Conservation (phyloP, 352 stramenopile species). For the Phytophthora fragariaefolia region DNA sequence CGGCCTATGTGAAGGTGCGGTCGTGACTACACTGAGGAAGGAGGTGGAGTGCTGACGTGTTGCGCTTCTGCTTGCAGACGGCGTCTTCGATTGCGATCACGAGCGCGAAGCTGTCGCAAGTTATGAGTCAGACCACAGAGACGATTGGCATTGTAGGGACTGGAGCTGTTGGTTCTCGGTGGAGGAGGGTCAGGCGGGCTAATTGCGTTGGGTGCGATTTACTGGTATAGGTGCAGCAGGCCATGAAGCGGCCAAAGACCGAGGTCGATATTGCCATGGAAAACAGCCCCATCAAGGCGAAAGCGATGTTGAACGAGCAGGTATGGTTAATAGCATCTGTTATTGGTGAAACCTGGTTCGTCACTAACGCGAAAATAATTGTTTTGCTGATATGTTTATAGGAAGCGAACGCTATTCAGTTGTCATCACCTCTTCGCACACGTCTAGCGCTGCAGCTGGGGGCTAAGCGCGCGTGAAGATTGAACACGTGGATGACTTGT, state of each 20-base stretch:
- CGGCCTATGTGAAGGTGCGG: conserved; percentile 61
- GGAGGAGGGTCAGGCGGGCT: too few species aligned
- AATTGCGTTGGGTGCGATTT: not conserved
- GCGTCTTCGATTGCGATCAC: conserved; percentile 61
- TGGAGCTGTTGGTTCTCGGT: not conserved
- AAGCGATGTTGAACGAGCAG: conserved; percentile 49
- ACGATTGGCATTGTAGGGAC: conserved; percentile 69
- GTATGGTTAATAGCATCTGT: conserved; percentile 25
- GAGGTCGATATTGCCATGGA: conserved; percentile 77
- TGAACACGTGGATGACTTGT: too few species aligned
- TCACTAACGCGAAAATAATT: not conserved
- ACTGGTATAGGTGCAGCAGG: conserved; percentile 55
- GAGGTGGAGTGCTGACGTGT: not conserved
- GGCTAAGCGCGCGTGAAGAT: too few species aligned
- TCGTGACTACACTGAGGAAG: not conserved
- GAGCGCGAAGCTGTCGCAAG: conserved; percentile 60
- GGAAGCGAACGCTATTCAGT: conserved; percentile 29
- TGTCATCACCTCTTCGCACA: conserved; percentile 48
- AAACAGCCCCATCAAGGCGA: conserved; percentile 65
- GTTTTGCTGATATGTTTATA: conserved; percentile 12
- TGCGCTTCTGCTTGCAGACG: conserved; percentile 40
- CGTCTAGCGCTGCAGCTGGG: conserved; percentile 51
- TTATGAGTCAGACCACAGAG: conserved; percentile 65
- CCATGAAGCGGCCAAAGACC: conserved; percentile 82
- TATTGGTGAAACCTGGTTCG: not conserved